Evolutionary conservation across 1,284 basidiomycete genomes (phyloP).

Genomic region (Leccinum fallax): DNA sequence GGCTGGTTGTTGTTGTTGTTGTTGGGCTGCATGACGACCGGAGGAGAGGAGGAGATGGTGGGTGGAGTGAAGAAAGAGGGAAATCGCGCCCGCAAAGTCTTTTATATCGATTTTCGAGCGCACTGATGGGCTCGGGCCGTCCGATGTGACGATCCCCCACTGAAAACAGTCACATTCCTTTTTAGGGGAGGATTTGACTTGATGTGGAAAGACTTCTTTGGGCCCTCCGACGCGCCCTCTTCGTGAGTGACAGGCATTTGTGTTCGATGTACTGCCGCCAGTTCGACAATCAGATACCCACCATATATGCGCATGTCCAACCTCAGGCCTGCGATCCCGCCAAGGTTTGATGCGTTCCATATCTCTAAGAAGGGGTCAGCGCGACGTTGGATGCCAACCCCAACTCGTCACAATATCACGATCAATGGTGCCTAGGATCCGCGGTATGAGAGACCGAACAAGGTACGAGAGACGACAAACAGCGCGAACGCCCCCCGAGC

Average conservation of each 20-base stretch:
- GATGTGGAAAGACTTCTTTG: constrained; percentile 35
- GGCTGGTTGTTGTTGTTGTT: constrained; percentile 24
- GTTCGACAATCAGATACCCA: constrained; percentile 31
- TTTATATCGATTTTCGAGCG: constrained; percentile 37
- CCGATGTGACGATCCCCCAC: constrained; percentile 37
- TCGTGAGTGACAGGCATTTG: constrained; percentile 29
- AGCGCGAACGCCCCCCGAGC: constrained; percentile 3
- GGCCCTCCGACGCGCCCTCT: constrained; percentile 23
- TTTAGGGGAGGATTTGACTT: constrained; percentile 35
- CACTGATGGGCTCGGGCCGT: constrained; percentile 19
- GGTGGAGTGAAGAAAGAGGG: constrained; percentile 35
- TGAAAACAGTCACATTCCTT: constrained; percentile 36
- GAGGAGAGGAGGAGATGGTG: constrained; percentile 24
- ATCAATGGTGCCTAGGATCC: constrained; percentile 24
- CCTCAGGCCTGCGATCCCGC: background rate
- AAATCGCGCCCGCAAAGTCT: constrained; percentile 20
- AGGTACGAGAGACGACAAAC: background rate
- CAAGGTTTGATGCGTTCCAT: constrained; percentile 1
- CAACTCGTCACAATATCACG: constrained; percentile 28
- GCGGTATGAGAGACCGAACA: constrained; percentile 19
- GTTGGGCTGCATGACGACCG: constrained; percentile 30
- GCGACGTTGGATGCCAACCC: constrained; percentile 24
- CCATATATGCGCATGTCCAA: constrained; percentile 3
- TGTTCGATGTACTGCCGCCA: constrained; percentile 18
- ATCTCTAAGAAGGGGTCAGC: background rate